Conservation (phyloP, 805 yeast genomes). For the Starmerella tilneyi region DNA sequence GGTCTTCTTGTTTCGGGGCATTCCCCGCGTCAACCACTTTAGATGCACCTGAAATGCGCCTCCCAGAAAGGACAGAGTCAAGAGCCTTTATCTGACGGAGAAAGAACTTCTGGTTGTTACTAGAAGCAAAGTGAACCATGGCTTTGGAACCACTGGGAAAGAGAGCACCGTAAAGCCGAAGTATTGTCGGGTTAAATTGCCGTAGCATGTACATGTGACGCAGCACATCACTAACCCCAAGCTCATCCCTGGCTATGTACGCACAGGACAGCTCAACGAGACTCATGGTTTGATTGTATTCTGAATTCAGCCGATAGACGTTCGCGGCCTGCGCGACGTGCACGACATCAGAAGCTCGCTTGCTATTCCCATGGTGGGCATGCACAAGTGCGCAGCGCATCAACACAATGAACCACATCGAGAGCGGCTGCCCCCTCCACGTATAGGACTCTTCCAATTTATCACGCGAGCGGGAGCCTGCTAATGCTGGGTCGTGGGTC, state of each 20-base stretch:
- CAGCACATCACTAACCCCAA: slow-evolving; percentile 45
- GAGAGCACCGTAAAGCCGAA: slow-evolving; percentile 56
- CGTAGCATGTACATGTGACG: slow-evolving; percentile 54
- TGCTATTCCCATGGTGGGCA: slow-evolving; percentile 47
- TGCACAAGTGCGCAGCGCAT: slow-evolving; percentile 66
- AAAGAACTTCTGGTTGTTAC: slow-evolving; percentile 82
- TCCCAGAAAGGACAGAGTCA: slow-evolving; percentile 50
- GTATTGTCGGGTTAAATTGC: slow-evolving; percentile 64
- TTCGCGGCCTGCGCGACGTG: slow-evolving; percentile 68
- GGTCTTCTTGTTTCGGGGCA: slow-evolving; percentile 32
- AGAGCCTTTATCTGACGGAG: slow-evolving; percentile 81
- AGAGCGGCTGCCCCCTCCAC: slow-evolving; percentile 66
- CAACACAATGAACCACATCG: slow-evolving; percentile 76
- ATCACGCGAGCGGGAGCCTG: slow-evolving; percentile 15
- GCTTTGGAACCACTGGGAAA: slow-evolving; percentile 53
- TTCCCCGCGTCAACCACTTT: slow-evolving; percentile 36
- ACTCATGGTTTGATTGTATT: slow-evolving; percentile 48
- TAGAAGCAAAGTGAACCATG: slow-evolving; percentile 53
- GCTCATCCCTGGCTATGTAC: slow-evolving; percentile 41
- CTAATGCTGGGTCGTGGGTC: neutral
- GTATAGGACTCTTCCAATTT: slow-evolving; percentile 28
- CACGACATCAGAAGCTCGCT: slow-evolving; percentile 57
- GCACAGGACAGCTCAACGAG: slow-evolving; percentile 58
- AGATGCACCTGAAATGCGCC: slow-evolving; percentile 67
- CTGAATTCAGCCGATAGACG: slow-evolving; percentile 61